Conservation (phyloP, 2,329 filamentous ascomycete species). For the Curvularia sp. region DNA sequence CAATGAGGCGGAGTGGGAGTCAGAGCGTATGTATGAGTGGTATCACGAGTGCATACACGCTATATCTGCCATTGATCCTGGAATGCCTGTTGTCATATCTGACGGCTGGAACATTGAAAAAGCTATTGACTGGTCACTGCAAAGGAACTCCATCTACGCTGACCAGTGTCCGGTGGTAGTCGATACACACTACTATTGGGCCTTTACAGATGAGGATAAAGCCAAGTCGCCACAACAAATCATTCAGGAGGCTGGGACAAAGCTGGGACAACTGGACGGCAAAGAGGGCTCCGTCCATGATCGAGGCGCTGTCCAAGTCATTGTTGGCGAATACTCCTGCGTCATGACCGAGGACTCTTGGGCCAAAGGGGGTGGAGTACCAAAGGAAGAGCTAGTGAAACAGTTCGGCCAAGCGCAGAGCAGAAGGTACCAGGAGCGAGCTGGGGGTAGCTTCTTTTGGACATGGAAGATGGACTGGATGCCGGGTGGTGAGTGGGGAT, state of each 20-base stretch:
- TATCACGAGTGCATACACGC: constrained; percentile 60
- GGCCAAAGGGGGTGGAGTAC: constrained; percentile 45
- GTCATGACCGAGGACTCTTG: constrained; percentile 61
- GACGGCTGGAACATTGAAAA: constrained; percentile 63
- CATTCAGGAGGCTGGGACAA: constrained; percentile 54
- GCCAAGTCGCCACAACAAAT: constrained; percentile 60
- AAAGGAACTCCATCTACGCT: constrained; percentile 49
- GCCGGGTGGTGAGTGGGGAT: constrained; percentile 68
- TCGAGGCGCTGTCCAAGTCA: constrained; percentile 58
- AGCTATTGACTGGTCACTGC: constrained; percentile 55
- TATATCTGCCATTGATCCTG: constrained; percentile 57
- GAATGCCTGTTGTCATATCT: constrained; percentile 63
- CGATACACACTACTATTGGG: constrained; percentile 67
- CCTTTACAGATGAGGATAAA: constrained; percentile 62
- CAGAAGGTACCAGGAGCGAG: constrained; percentile 56
- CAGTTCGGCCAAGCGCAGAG: constrained; percentile 60
- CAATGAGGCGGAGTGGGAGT: constrained; percentile 62
- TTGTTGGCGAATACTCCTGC: constrained; percentile 66
- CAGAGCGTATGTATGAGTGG: constrained; percentile 63
- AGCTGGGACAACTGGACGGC: constrained; percentile 56
- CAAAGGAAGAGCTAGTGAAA: constrained; percentile 51
- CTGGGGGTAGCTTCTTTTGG: constrained; percentile 66
- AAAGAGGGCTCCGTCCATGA: constrained; percentile 58
- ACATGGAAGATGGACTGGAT: constrained; percentile 69
- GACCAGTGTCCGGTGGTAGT: constrained; percentile 59